phyloP scores from a whole-genome alignment of 1,284 basidiomycete species.

The Ceratobasidium sp. region DNA sequence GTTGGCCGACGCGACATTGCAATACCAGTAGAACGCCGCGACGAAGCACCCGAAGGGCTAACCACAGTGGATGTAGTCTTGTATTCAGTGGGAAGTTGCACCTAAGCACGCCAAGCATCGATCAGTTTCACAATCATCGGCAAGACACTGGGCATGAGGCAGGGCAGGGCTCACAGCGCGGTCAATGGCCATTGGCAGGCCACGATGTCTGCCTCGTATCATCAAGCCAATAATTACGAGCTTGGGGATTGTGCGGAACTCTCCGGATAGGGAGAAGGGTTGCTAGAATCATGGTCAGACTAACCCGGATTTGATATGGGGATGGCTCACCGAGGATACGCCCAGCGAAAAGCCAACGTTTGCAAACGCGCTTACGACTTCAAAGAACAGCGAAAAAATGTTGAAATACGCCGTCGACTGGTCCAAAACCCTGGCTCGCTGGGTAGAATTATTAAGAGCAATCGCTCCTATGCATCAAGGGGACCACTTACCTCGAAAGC shows the following conservation, averaged over 20 bases:
- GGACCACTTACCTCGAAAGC: conserved; percentile 28
- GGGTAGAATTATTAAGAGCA: background rate
- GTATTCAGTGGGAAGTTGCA: conserved; percentile 40
- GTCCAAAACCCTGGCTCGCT: conserved; percentile 13
- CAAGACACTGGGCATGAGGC: background rate
- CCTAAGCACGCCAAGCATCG: conserved; percentile 18
- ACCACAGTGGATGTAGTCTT: conserved; percentile 32
- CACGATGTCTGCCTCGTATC: conserved; percentile 38
- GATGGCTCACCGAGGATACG: conserved; percentile 4
- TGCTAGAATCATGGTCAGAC: conserved; percentile 12
- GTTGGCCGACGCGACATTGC: conserved; percentile 28
- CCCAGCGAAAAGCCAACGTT: conserved; percentile 39
- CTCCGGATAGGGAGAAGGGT: conserved; percentile 35
- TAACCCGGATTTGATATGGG: background rate
- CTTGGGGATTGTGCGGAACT: conserved; percentile 35
- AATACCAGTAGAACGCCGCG: conserved; percentile 25
- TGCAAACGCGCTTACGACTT: conserved; percentile 37
- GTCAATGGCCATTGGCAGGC: conserved; percentile 39
- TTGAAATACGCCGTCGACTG: conserved; percentile 27
- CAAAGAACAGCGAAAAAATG: conserved; percentile 40
- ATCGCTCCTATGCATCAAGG: background rate
- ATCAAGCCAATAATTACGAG: conserved; percentile 40
- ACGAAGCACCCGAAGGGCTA: conserved; percentile 24
- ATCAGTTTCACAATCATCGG: background rate
- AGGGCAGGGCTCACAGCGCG: conserved; percentile 20